Evolutionary conservation across 208 protist species (phyloP), one percentile per base, ranked within the genome.

Genomic region (Porcisia deanei): DNA sequence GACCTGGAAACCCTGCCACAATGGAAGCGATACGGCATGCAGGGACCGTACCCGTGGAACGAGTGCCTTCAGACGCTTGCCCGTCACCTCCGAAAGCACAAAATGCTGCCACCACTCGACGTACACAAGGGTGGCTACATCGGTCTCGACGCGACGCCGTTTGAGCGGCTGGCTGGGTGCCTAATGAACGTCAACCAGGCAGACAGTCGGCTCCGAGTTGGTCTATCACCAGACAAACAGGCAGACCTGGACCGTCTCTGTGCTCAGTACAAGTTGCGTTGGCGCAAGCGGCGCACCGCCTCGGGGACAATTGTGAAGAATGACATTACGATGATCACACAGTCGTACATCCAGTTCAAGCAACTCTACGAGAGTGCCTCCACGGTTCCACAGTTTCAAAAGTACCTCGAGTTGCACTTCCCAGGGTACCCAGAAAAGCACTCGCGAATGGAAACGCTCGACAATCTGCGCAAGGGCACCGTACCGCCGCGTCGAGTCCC

Each of bases 121-220:
- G 74, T 94, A 25, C 88, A 94, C 80, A 94, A 94, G 78, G 90
- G 90, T 43, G 90, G 90, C 60, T 94, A 91, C 77, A 82, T 94
- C 80, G 90, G 90, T 5, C 82, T 94, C 49, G 86, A 94, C 61
- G 90, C 90, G 7, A 94, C 90, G 37, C 88, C 88, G 47, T 92
- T 91, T 59, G 90, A 94, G 75, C 81, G 90, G 3, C 82, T 92
- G 20, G 79, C 82, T 37, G 90, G 90, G 7, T 86, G 80, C 54
- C 74, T 94, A n/a, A 94, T 94, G 90, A 60, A 89, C 58, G 80
- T 94, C 49, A 94, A 94, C 82, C 90, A 94, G 80, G 84, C 79
- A 57, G 90, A 94, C 75, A 88, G 79, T 16, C 79, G 80, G 45
- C 61, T 75, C 41, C 49, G 73, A 37, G 49, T 92, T 8, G 81